Evolutionary conservation across 1,139 yeast genomes (phyloP), one percentile per base, ranked within the genome.

Genomic region (Meyerozyma athensensis): DNA sequence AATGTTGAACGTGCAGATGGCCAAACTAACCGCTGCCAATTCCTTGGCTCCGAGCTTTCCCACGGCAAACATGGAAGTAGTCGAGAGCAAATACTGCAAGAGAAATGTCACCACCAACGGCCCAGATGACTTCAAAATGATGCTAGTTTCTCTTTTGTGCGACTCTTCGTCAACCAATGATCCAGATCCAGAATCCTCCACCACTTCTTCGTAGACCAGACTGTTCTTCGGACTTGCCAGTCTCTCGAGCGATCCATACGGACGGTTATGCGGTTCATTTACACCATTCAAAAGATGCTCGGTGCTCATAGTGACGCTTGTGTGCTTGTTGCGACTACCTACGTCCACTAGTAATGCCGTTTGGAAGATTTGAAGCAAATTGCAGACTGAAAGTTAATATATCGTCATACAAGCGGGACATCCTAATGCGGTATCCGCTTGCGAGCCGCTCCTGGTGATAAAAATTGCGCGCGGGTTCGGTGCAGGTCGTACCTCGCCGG

Each of bases 41-140:
- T 71, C 74, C 33, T 51, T 53, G 7, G 72, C 56, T 1, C 76
- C 77, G 37, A 75, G 49, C 37, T 65, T 67, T 0, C 80, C 79
- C 13, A 74, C 68, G 2, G 74, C 60, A 47, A 67, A 72, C 13
- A 75, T 65, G 2, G 77, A 67, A 17, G 71, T 68, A 12, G 73
- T 70, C 1, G 79, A 65, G 34, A 74, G 53, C 2, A 71, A 56
- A 45, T 72, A 74, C 45, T 75, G 79, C 42, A 75, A 63, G 42
- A 72, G 62, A 47, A 72, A 74, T 7, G 80, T 70, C 10, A 72
- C 49, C 2, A 73, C 63, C 26, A 75, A 50, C 2, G 80, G 79
- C 4, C 59, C 48, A 3, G 79, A 65, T 1, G 75, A 56, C 33
- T 42, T 46, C 10, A 60, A 34, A n/a, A 71, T 54, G 50, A 59